phyloP scores from a whole-genome alignment of 2,329 filamentous ascomycete genomes.

The Colletotrichum echinochloae region DNA sequence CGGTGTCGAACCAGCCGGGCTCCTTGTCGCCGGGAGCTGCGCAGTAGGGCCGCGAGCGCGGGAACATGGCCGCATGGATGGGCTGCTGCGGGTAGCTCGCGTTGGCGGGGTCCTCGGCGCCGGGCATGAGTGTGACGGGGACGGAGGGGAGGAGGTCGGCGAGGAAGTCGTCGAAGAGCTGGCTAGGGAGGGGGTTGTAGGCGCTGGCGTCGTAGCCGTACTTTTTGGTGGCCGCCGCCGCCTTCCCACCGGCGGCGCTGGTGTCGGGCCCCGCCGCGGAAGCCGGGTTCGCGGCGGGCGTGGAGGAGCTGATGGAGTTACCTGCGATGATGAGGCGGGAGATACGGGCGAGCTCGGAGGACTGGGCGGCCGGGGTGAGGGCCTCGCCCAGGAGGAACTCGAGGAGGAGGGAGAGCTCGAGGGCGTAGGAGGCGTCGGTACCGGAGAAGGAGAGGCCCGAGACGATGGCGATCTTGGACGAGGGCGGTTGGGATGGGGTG shows the following conservation, averaged over 20 bases:
- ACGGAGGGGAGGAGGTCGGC: slow-evolving; percentile 84
- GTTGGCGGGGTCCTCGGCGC: slow-evolving; percentile 87
- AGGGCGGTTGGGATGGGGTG: slow-evolving; percentile 44
- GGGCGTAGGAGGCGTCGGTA: slow-evolving; percentile 75
- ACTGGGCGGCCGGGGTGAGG: slow-evolving; percentile 69
- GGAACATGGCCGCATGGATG: slow-evolving; percentile 93
- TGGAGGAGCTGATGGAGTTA: slow-evolving; percentile 82
- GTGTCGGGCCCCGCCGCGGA: slow-evolving; percentile 60
- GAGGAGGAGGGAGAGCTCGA: slow-evolving; percentile 81
- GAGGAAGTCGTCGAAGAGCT: slow-evolving; percentile 86
- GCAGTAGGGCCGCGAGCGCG: slow-evolving; percentile 80
- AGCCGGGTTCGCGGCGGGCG: slow-evolving; percentile 53
- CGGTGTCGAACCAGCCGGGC: slow-evolving; percentile 83
- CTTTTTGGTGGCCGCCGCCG: slow-evolving; percentile 70
- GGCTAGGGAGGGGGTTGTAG: slow-evolving; percentile 89
- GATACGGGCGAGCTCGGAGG: slow-evolving; percentile 71
- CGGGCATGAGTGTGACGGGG: slow-evolving; percentile 89
- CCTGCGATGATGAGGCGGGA: slow-evolving; percentile 91
- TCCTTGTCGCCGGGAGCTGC: slow-evolving; percentile 57
- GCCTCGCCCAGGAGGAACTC: slow-evolving; percentile 92
- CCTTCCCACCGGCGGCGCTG: slow-evolving; percentile 59
- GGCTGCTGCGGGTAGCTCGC: slow-evolving; percentile 91
- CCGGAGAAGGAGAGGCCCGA: slow-evolving; percentile 90
- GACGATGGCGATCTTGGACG: slow-evolving; percentile 79
- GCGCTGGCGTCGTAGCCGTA: slow-evolving; percentile 93